A percentile compares a stretch with the other conserved stretches of the same genome.
Evolutionary conservation across 257 asterid genomes (phyloP).

Genomic region (Solanum piurae): DNA sequence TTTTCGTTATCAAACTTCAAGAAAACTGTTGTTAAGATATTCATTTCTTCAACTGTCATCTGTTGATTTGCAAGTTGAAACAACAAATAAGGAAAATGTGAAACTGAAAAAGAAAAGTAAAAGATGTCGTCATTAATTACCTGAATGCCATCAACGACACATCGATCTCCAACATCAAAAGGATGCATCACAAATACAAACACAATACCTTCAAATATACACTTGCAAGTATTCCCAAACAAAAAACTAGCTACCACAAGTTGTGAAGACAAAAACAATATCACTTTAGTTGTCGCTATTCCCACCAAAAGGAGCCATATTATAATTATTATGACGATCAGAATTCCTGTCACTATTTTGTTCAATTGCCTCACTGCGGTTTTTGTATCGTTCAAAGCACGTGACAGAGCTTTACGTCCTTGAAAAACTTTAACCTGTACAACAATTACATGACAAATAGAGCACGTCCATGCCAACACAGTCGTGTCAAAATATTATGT

Average conservation of each 20-base stretch:
- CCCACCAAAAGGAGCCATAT: conserved; percentile 74
- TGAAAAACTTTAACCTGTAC: conserved; percentile 79
- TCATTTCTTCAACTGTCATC: conserved; percentile 91
- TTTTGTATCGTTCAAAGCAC: conserved; percentile 72
- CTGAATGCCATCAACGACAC: conserved; percentile 72
- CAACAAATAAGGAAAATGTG: neutral
- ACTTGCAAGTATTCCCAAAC: conserved; percentile 90
- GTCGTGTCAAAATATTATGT: neutral
- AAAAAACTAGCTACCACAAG: conserved; percentile 62
- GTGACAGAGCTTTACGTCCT: conserved; percentile 79
- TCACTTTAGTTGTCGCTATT: conserved; percentile 68
- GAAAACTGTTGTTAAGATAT: conserved; percentile 63
- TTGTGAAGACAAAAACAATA: conserved; percentile 68
- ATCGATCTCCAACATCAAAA: conserved; percentile 85
- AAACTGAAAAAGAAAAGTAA: neutral
- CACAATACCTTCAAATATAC: conserved; percentile 62
- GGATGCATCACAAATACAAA: conserved; percentile 87
- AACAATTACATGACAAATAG: neutral
- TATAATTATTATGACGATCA: conserved; percentile 32
- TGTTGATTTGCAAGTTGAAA: conserved; percentile 12
- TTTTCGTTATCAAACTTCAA: conserved; percentile 55
- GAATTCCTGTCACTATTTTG: conserved; percentile 40
- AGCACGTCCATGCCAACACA: neutral
- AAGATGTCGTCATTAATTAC: conserved; percentile 20
- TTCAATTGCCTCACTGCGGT: conserved; percentile 68